phyloP scores from a whole-genome alignment of 176 grass and related monocot species.

The Oryza brachyantha region DNA sequence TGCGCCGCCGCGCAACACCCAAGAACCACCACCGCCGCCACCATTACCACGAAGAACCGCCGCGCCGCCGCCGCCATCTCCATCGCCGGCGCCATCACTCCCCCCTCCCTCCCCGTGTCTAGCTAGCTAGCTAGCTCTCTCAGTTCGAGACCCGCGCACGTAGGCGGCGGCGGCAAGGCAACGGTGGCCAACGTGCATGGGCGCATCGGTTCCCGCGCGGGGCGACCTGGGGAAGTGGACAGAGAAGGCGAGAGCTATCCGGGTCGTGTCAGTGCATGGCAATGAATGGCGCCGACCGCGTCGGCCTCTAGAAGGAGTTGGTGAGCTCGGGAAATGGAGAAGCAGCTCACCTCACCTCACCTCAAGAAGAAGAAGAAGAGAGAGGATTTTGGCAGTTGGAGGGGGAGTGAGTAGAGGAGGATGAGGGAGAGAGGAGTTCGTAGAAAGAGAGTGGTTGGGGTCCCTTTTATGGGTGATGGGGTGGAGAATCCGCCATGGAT shows the following conservation, averaged over 20 bases:
- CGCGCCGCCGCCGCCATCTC: not conserved
- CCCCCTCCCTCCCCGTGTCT: not conserved
- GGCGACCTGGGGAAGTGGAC: slow-evolving; percentile 40
- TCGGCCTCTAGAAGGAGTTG: slow-evolving; percentile 48
- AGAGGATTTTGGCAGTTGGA: slow-evolving; percentile 48
- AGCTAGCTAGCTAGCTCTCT: not conserved
- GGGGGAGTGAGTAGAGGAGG: slow-evolving; percentile 37
- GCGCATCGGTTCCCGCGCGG: slow-evolving; percentile 50
- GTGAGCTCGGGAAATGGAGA: slow-evolving; percentile 44
- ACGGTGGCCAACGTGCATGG: slow-evolving; percentile 31
- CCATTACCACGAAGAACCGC: not conserved
- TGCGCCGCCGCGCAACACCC: slow-evolving; percentile 6
- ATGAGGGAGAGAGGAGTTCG: slow-evolving; percentile 22
- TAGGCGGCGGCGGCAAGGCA: not conserved
- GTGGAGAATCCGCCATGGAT: slow-evolving; percentile 42
- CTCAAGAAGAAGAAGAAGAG: not conserved
- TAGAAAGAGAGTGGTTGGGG: slow-evolving; percentile 66
- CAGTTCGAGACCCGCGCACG: not conserved
- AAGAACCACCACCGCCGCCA: not conserved
- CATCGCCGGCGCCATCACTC: not conserved
- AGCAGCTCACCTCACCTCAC: slow-evolving; percentile 18
- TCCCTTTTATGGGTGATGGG: slow-evolving; percentile 48
- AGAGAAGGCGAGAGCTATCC: slow-evolving; percentile 23
- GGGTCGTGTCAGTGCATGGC: slow-evolving; percentile 29
- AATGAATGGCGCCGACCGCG: slow-evolving; percentile 52